phyloP scores from a whole-genome alignment of 78 protist genomes.

The Abeoforma whisleri region DNA sequence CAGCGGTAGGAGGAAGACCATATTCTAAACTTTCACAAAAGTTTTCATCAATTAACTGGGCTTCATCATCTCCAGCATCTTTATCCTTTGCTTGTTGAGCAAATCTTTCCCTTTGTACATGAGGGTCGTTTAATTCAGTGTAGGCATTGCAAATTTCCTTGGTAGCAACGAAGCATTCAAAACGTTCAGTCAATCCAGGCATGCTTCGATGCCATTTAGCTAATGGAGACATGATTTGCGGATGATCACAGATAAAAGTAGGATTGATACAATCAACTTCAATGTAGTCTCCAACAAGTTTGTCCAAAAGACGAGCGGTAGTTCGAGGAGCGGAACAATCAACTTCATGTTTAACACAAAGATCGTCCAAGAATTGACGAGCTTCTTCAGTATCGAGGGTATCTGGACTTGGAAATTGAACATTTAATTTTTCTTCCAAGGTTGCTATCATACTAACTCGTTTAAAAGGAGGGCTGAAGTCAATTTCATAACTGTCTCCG shows the following conservation, averaged over 20 bases:
- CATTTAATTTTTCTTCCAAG: conserved; percentile 57
- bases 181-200: conserved; percentile 93
- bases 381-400: conserved; percentile 49
- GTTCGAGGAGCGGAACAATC: conserved; percentile 87
- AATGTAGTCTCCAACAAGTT: conserved; percentile 51
- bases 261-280: conserved; percentile 80
- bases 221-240: conserved; percentile 95
- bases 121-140: conserved; percentile 99
- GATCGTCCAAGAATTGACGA: conserved; percentile 56
- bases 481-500: conserved; percentile 61
- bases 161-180: conserved; percentile 87
- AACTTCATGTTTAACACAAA: conserved; percentile 60
- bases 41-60: conserved; percentile 81
- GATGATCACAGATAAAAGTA: conserved; percentile 96
- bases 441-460: conserved; percentile 77
- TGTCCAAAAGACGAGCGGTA: conserved; percentile 94
- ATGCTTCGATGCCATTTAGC: conserved; percentile 88
- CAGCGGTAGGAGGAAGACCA: conserved; percentile 99
- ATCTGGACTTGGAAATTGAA: conserved; percentile 31
- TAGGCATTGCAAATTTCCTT: conserved; percentile 96
- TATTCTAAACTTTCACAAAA: conserved; percentile 90
- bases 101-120: conserved; percentile 92
- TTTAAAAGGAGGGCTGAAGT: conserved; percentile 95
- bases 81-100: conserved; percentile 78
- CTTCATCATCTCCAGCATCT: conserved; percentile 86